Evolutionary conservation across 2,329 filamentous ascomycete species (phyloP), one percentile per base, ranked within the genome.

Genomic region (Hymenoscyphus fructigenus): DNA sequence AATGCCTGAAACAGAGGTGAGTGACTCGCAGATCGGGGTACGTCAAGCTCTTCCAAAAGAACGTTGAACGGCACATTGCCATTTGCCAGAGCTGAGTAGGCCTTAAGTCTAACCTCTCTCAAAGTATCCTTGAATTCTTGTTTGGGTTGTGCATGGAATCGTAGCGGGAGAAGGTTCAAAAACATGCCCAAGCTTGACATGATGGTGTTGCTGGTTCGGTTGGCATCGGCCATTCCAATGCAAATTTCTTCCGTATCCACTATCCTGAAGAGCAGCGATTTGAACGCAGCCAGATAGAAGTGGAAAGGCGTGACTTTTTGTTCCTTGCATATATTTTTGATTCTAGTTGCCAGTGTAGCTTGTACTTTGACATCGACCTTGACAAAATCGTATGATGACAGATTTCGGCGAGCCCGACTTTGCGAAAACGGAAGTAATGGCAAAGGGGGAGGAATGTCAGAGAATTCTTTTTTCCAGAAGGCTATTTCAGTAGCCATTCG

Each of bases 181-280:
- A 58, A 67, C 26, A 78, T 71, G 0, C 84, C 84, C 1, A 85
- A 70, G 2, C 72, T 82, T 0, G 70, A 62, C 10, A 72, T 65
- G 2, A 76, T 63, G 1, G 75, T 66, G 12, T 63, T 65, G 1
- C 82, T 78, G 0, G 58, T 67, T 2, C 79, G 72, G 60, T 78
- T 79, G 0, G 79, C 79, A 69, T 85, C 82, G 0, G 78, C 78
- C 10, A 84, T 75, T 5, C 83, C 83, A 60, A 86, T 82, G 61
- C 73, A 68, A 5, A 69, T 47, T 28, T 71, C 67, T 10, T 66
- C 65, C 32, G 62, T 61, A 32, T 62, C 53, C n/a, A 65, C 36
- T 5, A 71, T 56, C 14, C 66, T 58, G 55, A 67, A 63, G 4
- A 71, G 60, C n/a, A 71, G 61, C 20, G 41, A 53, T 26, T 67